Percentiles rank a stretch among this genome's conserved stretches.
Evolutionary conservation across 1,284 basidiomycete species (phyloP).

Genomic region (Gymnopus androsaceus): DNA sequence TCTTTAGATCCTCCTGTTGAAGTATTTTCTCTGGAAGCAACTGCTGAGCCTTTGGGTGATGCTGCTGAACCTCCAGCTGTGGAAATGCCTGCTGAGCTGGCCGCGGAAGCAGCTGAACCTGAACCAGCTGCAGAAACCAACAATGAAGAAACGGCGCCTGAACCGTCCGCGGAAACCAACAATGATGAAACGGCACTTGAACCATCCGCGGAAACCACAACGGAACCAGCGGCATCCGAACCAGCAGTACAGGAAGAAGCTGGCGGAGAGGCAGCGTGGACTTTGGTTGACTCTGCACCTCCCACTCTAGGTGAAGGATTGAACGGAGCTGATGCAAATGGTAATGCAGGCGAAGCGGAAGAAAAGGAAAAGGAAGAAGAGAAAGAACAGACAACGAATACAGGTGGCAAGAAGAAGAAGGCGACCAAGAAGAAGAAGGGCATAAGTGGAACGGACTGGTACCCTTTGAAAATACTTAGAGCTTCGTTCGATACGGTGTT

Average conservation of each 20-base stretch:
- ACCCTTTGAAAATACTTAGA: too few species aligned
- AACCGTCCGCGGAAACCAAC: constrained; percentile 14
- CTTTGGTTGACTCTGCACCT: too few species aligned
- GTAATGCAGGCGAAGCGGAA: constrained; percentile 18
- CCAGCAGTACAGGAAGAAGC: too few species aligned
- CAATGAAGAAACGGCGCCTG: constrained; percentile 11
- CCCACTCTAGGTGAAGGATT: constrained; percentile 19
- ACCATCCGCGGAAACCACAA: constrained; percentile 8
- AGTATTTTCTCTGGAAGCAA: background rate
- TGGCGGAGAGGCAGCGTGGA: too few species aligned
- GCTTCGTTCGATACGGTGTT: background rate
- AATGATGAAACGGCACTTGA: constrained; percentile 8
- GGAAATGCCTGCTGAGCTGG: background rate
- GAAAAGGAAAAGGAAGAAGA: constrained; percentile 21
- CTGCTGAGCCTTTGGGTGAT: background rate
- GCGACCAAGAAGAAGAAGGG: constrained; percentile 17
- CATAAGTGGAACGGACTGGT: background rate
- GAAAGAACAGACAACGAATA: constrained; percentile 3
- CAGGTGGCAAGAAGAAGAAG: constrained; percentile 10
- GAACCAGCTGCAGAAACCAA: constrained; percentile 13
- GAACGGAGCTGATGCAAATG: constrained; percentile 18
- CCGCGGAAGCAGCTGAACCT: constrained; percentile 12
- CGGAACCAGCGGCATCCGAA: too few species aligned
- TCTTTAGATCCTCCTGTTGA: background rate
- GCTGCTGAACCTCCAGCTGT: too few species aligned